Base-by-base conservation (phyloP, 176 grass and related monocot genomes). In the Carex cristatella region DNA sequence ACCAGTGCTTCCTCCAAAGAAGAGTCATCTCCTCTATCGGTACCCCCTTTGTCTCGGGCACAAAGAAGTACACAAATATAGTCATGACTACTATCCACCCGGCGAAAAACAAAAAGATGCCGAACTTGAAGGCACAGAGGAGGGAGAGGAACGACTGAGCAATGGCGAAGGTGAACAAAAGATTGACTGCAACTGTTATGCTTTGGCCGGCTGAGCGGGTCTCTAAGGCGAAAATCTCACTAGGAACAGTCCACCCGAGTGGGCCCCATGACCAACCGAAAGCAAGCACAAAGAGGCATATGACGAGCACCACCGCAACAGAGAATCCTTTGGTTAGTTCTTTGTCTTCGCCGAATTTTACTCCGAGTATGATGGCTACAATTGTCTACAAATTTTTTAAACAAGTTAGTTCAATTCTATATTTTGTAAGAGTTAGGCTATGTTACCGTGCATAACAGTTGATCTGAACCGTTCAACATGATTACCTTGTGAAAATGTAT, bases 201-300 rank as follows among this genome's bases (percentile, higher is more conserved):
- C 95, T 94, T 88, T 98, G 93, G 83, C 95, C 95, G 0, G 95
- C 92, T 5, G 95, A 95, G 59, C 95, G 80, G 31, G 89, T 98
- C 86, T 94, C 95, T 80, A 98, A 82, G 65, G 95, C 83, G 72
- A 98, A 98, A 85, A 95, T 95, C 89, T 98, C 95, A 80, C 93
- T 95, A 16, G 95, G 95, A 10, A 98, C 83, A 9, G 93, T 94
- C 95, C 95, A 98, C 44, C 93, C 95, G 3, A 98, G 88, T 0
- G 95, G 93, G 0, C 95, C 95, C 95, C 95, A 98, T 15, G 95
- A 98, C 89, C 89, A 98, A 10, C 93, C 95, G 73, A 98, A 98
- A 14, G 93, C 95, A 1, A 89, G 55, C 65, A 98, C 91, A 84
- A 98, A 98, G n/a, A 98, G 92, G 88, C 95, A 98, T 65, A 98